Evolutionary conservation across 192 early-diverging fungal genomes (phyloP), one percentile per base, ranked within the genome.

Genomic region (Coemansia sp.): DNA sequence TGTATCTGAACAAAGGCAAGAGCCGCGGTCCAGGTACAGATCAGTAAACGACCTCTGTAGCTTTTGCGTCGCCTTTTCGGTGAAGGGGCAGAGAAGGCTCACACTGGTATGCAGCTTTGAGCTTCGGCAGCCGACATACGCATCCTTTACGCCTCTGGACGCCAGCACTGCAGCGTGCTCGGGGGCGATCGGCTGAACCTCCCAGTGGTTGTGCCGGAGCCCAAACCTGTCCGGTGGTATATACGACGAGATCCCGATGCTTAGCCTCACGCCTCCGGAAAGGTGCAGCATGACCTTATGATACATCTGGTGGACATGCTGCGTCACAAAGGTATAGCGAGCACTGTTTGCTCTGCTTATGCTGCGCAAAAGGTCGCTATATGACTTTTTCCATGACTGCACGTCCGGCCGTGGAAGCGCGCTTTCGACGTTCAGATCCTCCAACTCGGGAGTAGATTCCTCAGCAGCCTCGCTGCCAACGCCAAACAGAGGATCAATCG

Each of bases 141-240:
- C 74, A 21, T 82, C 80, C 34, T 31, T 71, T 10, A 72, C 62
- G 2, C 75, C 80, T 33, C 46, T 20, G 8, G 53, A 2, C 4
- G 70, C 55, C 37, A 63, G 56, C 2, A 68, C 63, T 2, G 18
- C 30, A 0, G 72, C 72, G 23, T 60, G 58, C 34, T 82, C 80
- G 12, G 75, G 80, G 21, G 80, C 80, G 37, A 77, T 82, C 7
- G 80, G 80, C 43, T 77, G 74, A 4, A 82, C 75, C 18, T 82
- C 75, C 80, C 80, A 82, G 35, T 82, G 80, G 39, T 77, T 82
- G 56, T 68, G 75, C 13, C 74, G 71, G 21, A 66, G 37, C 20
- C 80, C 80, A 20, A 58, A 12, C 2, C 29, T 20, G 56, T 74
- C 75, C 3, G 80, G 80, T 25, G 75, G 71, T 20, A 78, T 78